Evolutionary conservation across 1,139 yeast genomes (phyloP), one percentile per base, ranked within the genome.

Genomic region (Zygoascus hellenicus): DNA sequence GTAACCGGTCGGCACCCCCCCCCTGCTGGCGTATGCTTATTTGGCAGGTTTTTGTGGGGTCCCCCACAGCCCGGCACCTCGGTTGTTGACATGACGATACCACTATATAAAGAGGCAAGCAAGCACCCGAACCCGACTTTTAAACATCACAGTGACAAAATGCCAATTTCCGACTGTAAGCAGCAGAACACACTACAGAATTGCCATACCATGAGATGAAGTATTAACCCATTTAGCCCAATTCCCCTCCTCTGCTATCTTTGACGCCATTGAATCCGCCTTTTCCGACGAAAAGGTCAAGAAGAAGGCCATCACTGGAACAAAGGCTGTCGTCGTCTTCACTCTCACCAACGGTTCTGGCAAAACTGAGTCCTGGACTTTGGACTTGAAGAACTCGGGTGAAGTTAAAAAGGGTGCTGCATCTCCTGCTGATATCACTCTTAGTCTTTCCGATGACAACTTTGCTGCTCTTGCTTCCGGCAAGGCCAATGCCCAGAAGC

Each of bases 401-500:
- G 58, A 70, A 31, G 70, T 83, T 50, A 67, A 67, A 49, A 74
- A 76, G 62, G 78, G 70, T 49, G 70, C 75, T 45, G 66, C 75
- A 16, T 71, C 68, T 26, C 76, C 76, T 65, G 74, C 80, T 48
- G 94, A 85, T 59, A 82, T 85, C 55, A 81, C 76, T 54, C 77
- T 86, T 64, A 68, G 74, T 55, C 71, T 85, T 58, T 71, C 71
- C 56, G 95, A 86, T 61, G 68, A 61, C 45, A 63, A 68, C 58
- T 79, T 86, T 59, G 82, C 76, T 57, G 80, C 77, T 64, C 76
- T 86, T 59, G 86, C 85, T 48, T 69, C 73, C 53, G 94, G 94
- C 58, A 83, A 84, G 72, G 81, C 88, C 54, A 83, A 82, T 65
- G 89, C 95, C 50, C 95, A 86, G 68, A 83, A 81, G 71, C 76